phyloP scores from a whole-genome alignment of 2,329 filamentous ascomycete species.

The Cercospora brassicicola region DNA sequence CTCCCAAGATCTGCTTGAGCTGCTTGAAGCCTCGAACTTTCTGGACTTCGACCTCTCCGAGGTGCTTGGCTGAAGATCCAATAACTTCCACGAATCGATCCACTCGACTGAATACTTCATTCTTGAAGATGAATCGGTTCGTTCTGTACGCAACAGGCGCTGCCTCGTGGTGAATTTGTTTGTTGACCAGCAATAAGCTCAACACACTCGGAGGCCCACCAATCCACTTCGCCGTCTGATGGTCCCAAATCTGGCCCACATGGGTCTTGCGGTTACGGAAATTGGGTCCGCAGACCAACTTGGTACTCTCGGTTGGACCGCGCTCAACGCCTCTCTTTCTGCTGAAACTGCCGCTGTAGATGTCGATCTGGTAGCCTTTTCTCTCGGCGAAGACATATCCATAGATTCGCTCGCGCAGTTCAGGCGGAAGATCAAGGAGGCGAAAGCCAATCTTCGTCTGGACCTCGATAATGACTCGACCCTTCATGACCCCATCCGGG shows the following conservation, averaged over 20 bases:
- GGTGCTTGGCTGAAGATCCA: not conserved
- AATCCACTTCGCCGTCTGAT: not conserved
- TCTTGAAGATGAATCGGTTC: not conserved
- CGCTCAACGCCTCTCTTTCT: too few species aligned
- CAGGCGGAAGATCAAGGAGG: slow-evolving; percentile 27
- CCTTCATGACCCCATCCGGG: slow-evolving; percentile 24
- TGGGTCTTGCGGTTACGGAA: not conserved
- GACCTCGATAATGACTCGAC: slow-evolving; percentile 23
- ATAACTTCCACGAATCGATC: not conserved
- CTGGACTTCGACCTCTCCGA: not conserved
- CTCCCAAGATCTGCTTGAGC: not conserved
- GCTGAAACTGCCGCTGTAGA: not conserved
- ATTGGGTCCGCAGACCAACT: not conserved
- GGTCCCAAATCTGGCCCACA: not conserved
- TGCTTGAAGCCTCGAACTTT: not conserved
- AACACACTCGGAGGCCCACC: not conserved
- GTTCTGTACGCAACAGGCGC: slow-evolving; percentile 11
- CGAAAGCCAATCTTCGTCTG: slow-evolving; percentile 15
- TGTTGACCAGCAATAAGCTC: slow-evolving; percentile 19
- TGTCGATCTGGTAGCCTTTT: not conserved
- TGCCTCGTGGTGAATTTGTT: slow-evolving; percentile 23
- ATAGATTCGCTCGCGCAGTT: slow-evolving; percentile 25
- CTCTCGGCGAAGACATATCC: slow-evolving; percentile 17
- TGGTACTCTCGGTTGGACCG: not conserved
- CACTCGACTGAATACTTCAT: not conserved